Evolutionary conservation across 2,329 filamentous ascomycete genomes (phyloP), one percentile per base, ranked within the genome.

Genomic region (Shiraia bambusicola): DNA sequence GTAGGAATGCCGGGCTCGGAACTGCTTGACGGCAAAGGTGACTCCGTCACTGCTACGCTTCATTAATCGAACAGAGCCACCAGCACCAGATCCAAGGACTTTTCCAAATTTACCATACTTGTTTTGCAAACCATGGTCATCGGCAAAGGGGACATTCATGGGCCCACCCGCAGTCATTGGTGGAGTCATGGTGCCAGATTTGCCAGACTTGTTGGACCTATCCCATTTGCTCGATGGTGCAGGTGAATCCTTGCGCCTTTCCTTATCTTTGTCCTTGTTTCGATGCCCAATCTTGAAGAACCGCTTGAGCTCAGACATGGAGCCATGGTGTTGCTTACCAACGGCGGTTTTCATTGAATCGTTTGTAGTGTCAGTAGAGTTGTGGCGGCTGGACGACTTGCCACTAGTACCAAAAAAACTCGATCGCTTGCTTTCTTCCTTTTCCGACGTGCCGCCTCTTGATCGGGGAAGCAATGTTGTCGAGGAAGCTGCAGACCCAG

Each of bases 1-100:
- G 70, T 96, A 95, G 0, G 87, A 84, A 69, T 98, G 92, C 25
- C 89, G 83, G 40, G 92, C 84, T 38, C 93, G 79, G 71, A 98
- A 98, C 65, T 98, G 92, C 70, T 98, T 98, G 38, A 97, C 93
- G 1, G 93, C 93, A 69, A 98, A 98, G 0, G 94, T 93, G 6
- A 88, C 89, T 17, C 87, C 87, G 63, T 98, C 93, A 50, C 88
- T 91, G 61, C 84, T 92, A 47, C 93, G 82, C 74, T 93, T 96
- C 84, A 98, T 89, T 36, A 98, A 72, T 52, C 92, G 82, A 12
- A 98, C 93, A 0, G 92, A 97, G 17, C 93, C 93, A 36, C 93
- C 93, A 19, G 93, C 93, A 17, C 93, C 93, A 19, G 92, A 92
- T 4, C 93, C 93, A 10, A 98, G 78, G 1, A 97, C 88, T 65